Percentiles rank a stretch among this genome's conserved stretches.
These are phyloP conservation scores for Gymnopilus junonius DNA, from an alignment of 768 basidiomycete genomes.

Conservation along the genomic window DNA sequence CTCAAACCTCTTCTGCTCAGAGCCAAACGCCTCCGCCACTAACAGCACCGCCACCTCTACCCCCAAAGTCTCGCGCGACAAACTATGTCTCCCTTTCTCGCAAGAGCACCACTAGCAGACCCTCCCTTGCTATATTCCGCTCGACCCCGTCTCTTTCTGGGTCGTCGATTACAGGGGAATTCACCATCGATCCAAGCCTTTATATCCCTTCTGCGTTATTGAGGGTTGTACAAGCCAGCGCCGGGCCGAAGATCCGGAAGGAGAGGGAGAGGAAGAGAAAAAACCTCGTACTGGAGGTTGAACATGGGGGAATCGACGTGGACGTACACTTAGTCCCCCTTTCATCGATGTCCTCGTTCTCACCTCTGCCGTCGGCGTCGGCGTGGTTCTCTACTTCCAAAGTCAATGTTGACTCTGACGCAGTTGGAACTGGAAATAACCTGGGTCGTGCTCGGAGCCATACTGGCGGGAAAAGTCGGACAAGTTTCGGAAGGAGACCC, in stretches of 20 bases:
- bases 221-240: slow-evolving; percentile 13
- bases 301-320: slow-evolving; percentile 45
- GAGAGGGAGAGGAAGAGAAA: too few relatives aligned
- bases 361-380: background rate
- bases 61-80: slow-evolving; percentile 16
- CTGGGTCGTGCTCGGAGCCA: background rate
- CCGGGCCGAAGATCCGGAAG: slow-evolving; percentile 2
- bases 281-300: slow-evolving; percentile 44
- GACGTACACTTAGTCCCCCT: slow-evolving; percentile 41
- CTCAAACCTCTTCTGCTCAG: too few relatives aligned
- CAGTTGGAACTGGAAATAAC: too few relatives aligned
- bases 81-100: slow-evolving; percentile 39
- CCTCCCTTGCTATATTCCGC: slow-evolving; percentile 13
- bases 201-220: slow-evolving; percentile 41
- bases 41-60: background rate
- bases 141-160: slow-evolving; percentile 11
- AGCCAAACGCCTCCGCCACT: background rate
- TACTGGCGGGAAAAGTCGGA: background rate
- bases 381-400: background rate
- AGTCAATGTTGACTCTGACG: background rate
- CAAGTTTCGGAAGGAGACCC: background rate
- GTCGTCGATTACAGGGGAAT: slow-evolving; percentile 41
- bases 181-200: slow-evolving; percentile 46
- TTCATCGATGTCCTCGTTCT: slow-evolving; percentile 12
- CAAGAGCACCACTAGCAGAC: slow-evolving; percentile 27